Percentiles rank a stretch among this genome's conserved stretches.
Conservation (phyloP, 805 yeast species). For the Metschnikowia colocasiae region DNA sequence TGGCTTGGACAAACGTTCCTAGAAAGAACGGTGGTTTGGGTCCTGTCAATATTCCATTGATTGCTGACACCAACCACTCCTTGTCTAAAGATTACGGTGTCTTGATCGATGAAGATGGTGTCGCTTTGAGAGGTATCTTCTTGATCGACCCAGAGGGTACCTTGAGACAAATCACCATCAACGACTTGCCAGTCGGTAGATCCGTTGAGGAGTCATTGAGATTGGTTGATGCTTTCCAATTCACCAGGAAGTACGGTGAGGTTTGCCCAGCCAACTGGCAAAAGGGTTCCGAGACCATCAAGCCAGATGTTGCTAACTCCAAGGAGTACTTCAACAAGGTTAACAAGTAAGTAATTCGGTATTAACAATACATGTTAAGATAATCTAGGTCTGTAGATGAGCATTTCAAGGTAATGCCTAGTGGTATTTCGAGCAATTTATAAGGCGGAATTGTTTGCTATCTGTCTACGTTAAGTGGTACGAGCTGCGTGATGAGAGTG, state of each 20-base stretch:
- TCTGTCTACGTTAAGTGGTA: too few relatives aligned
- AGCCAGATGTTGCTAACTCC: conserved; percentile 28
- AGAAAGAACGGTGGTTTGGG: conserved; percentile 99
- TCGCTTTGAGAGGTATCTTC: conserved; percentile 97
- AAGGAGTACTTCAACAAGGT: conserved; percentile 42
- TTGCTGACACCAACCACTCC: conserved; percentile 96
- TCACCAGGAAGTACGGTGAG: conserved; percentile 98
- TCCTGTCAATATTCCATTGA: conserved; percentile 85
- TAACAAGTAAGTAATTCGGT: conserved; percentile 32
- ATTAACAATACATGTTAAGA: not conserved
- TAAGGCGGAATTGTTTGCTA: too few relatives aligned
- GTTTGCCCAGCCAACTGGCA: conserved; percentile 99
- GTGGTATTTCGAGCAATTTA: too few relatives aligned
- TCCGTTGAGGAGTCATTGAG: conserved; percentile 97
- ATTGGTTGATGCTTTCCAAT: conserved; percentile 98
- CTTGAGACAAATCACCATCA: conserved; percentile 95
- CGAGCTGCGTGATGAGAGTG: too few relatives aligned
- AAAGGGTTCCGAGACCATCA: conserved; percentile 85
- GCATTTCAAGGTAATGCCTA: too few relatives aligned
- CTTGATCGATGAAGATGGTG: conserved; percentile 90
- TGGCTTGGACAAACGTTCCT: conserved; percentile 97
- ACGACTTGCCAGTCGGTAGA: conserved; percentile 99
- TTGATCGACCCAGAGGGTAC: conserved; percentile 93
- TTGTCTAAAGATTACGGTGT: conserved; percentile 97
- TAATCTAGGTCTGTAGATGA: not conserved